Conservation (phyloP, 176 grass and related monocot species). For the Oryza officinalis region DNA sequence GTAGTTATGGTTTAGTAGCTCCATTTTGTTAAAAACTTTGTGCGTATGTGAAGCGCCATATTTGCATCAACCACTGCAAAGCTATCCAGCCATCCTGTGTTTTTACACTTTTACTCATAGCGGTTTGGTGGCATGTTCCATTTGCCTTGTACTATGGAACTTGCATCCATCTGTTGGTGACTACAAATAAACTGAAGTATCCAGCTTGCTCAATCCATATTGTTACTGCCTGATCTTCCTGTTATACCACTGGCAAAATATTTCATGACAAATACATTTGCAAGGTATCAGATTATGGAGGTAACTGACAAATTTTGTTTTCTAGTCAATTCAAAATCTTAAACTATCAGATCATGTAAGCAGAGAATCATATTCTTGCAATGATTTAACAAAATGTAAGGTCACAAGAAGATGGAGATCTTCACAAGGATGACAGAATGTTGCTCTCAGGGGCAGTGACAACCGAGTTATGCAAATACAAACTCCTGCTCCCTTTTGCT, state of each 20-base stretch:
- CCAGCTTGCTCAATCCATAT: not conserved
- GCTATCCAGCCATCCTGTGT: not conserved
- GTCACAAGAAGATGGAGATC: not conserved
- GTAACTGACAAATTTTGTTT: not conserved
- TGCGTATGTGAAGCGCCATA: not conserved
- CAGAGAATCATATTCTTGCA: not conserved
- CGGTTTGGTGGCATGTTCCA: not conserved
- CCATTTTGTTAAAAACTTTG: constrained; percentile 13
- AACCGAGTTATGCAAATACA: not conserved
- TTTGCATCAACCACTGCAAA: not conserved
- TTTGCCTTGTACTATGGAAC: not conserved
- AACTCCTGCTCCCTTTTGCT: not conserved
- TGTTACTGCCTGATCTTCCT: not conserved
- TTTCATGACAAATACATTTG: not conserved
- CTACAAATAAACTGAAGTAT: not conserved
- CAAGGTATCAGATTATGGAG: too few relatives aligned
- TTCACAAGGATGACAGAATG: not conserved
- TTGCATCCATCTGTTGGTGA: not conserved
- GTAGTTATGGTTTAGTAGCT: constrained; percentile 21
- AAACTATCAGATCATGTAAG: too few relatives aligned
- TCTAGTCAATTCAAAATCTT: too few relatives aligned
- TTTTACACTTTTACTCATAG: not conserved
- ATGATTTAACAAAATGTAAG: not conserved
- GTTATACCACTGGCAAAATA: not conserved
- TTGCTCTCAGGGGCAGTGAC: not conserved